Conservation (phyloP, 2,329 filamentous ascomycete species). For the Colletotrichum sp. region DNA sequence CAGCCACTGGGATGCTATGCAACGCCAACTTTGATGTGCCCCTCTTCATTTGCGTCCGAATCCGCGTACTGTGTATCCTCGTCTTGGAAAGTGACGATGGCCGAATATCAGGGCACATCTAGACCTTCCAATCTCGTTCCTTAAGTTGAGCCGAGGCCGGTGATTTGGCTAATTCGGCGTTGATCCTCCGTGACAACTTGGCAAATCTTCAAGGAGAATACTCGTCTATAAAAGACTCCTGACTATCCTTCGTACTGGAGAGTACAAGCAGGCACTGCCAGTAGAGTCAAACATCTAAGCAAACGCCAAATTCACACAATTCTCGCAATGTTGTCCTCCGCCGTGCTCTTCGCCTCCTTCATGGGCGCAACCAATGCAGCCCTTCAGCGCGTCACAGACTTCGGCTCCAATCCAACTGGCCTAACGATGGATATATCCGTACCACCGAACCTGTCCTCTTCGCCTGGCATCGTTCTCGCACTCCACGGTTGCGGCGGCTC, state of each 20-base stretch:
- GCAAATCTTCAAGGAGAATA: not conserved
- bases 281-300: not conserved
- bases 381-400: slow-evolving; percentile 11
- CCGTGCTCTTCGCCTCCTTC: not conserved
- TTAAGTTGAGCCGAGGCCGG: not conserved
- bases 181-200: not conserved
- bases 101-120: not conserved
- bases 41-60: not conserved
- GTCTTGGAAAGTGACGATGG: not conserved
- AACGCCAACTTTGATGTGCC: not conserved
- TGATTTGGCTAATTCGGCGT: not conserved
- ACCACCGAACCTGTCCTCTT: not conserved
- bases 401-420: slow-evolving; percentile 19
- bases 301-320: not conserved
- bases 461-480: slow-evolving; percentile 16
- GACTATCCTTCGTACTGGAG: not conserved
- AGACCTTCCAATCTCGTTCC: not conserved
- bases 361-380: not conserved
- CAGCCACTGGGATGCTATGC: not conserved
- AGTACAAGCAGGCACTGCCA: not conserved
- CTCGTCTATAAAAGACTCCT: not conserved
- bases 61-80: not conserved
- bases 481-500: slow-evolving; percentile 22
- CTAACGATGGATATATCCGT: slow-evolving; percentile 19
- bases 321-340: not conserved